Evolutionary conservation across 1,139 yeast genomes (phyloP).

Genomic region (Geotrichum carabidarum): DNA sequence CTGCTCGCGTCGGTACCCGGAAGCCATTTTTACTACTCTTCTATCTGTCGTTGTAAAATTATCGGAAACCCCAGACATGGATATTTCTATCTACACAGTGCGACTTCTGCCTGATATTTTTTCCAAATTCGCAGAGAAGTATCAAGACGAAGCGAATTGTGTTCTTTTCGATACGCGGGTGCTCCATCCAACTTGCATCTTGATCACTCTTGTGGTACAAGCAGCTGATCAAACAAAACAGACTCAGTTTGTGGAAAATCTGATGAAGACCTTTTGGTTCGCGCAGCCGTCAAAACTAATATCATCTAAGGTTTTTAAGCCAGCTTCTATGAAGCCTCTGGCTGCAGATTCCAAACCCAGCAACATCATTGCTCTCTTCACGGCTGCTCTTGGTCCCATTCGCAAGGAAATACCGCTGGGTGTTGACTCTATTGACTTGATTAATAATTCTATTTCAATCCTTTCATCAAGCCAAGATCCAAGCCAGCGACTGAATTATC

Average conservation of each 20-base stretch:
- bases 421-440: slow-evolving; percentile 23
- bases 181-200: slow-evolving; percentile 10
- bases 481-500: slow-evolving; percentile 50
- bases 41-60: slow-evolving; percentile 24
- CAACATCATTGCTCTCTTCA: slow-evolving; percentile 47
- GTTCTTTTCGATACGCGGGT: slow-evolving; percentile 12
- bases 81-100: slow-evolving; percentile 15
- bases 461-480: slow-evolving; percentile 26
- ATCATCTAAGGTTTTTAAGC: slow-evolving; percentile 13
- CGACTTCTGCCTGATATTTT: slow-evolving; percentile 19
- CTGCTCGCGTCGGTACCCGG: slow-evolving; percentile 22
- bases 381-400: slow-evolving; percentile 27
- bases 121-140: slow-evolving; percentile 14
- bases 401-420: slow-evolving; percentile 19
- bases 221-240: slow-evolving; percentile 13
- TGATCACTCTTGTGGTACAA: slow-evolving; percentile 14
- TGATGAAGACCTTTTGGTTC: slow-evolving; percentile 16
- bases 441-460: slow-evolving; percentile 28
- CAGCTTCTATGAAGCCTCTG: slow-evolving; percentile 6
- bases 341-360: slow-evolving; percentile 31
- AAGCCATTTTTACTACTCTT: slow-evolving; percentile 26
- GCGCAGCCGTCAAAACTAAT: slow-evolving; percentile 14
- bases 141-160: neutral
- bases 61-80: slow-evolving; percentile 20
- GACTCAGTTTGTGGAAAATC: slow-evolving; percentile 11